Conservation (phyloP, 331 rosid genomes). For the Cydonia oblonga region DNA sequence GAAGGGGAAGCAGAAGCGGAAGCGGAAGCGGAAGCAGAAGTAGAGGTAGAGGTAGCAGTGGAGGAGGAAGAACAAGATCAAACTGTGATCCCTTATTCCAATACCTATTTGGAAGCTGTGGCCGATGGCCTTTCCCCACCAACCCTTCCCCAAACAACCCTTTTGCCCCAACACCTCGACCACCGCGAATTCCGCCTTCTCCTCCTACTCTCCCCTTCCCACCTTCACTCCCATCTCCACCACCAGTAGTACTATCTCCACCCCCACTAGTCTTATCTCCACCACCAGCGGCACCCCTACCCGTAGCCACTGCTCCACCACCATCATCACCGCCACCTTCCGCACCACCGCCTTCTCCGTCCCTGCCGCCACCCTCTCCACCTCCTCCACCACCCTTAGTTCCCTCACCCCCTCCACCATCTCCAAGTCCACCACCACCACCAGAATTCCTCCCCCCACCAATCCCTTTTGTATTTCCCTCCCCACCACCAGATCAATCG, state of each 20-base stretch:
- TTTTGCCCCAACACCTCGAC: constrained; percentile 33
- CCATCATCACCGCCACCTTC: constrained; percentile 8
- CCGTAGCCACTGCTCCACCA: constrained; percentile 6
- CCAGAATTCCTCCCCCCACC: constrained; percentile 18
- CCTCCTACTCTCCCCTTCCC: constrained; percentile 17
- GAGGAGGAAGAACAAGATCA: constrained; percentile 14
- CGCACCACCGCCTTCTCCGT: not conserved
- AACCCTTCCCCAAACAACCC: constrained; percentile 53
- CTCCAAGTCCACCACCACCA: constrained; percentile 14
- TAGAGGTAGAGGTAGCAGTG: constrained; percentile 1
- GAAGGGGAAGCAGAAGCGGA: too few relatives aligned
- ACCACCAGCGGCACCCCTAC: constrained; percentile 4
- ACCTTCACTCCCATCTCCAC: constrained; percentile 7
- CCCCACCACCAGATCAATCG: constrained; percentile 1
- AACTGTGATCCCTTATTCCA: constrained; percentile 53
- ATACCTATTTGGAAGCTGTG: constrained; percentile 41
- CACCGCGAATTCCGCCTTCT: constrained; percentile 9
- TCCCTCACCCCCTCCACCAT: constrained; percentile 13
- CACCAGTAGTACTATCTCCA: not conserved
- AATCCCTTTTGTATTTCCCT: constrained; percentile 6
- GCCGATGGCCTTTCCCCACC: constrained; percentile 64
- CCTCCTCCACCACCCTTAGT: constrained; percentile 1
- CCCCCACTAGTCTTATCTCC: not conserved
- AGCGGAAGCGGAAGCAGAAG: not conserved
- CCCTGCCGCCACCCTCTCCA: not conserved